A percentile compares a stretch with the other conserved stretches of the same genome.
Evolutionary conservation across 169 alveolate species (phyloP).

Genomic region (Besnoitia besnoiti): DNA sequence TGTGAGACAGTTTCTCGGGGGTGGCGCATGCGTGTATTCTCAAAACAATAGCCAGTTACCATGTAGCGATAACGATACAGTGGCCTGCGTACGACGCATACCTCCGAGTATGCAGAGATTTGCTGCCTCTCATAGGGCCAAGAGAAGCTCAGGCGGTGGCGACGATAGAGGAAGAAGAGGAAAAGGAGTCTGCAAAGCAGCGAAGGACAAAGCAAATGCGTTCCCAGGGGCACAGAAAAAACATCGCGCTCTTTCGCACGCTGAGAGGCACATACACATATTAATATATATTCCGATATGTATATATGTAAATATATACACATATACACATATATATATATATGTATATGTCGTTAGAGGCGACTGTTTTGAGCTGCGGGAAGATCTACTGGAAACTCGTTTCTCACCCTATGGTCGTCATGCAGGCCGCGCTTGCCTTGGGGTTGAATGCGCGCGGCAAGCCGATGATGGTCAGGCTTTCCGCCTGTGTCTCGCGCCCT

Average conservation of each 20-base stretch:
- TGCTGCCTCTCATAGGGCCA: constrained; percentile 23
- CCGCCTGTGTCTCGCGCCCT: too few species aligned
- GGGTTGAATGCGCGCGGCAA: too few species aligned
- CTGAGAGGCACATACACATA: neutral
- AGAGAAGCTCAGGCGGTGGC: constrained; percentile 12
- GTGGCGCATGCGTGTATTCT: too few species aligned
- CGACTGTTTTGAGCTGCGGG: too few species aligned
- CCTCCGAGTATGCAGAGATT: constrained; percentile 29
- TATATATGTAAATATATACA: neutral
- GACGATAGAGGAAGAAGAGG: constrained; percentile 37
- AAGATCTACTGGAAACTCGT: too few species aligned
- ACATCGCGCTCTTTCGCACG: neutral
- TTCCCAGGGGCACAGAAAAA: neutral
- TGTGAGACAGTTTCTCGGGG: too few species aligned
- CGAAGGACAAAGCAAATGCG: neutral
- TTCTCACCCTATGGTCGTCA: too few species aligned
- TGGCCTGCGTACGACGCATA: too few species aligned
- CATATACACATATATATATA: neutral
- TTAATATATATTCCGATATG: neutral
- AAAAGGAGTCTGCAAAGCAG: neutral
- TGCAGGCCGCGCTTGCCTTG: too few species aligned
- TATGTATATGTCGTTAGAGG: neutral
- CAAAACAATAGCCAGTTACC: too few species aligned
- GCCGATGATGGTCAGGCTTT: too few species aligned
- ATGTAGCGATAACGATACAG: too few species aligned